Evolutionary conservation across 352 stramenopile species (phyloP), one percentile per base, ranked within the genome.

Genomic region (Peronospora farinosa): DNA sequence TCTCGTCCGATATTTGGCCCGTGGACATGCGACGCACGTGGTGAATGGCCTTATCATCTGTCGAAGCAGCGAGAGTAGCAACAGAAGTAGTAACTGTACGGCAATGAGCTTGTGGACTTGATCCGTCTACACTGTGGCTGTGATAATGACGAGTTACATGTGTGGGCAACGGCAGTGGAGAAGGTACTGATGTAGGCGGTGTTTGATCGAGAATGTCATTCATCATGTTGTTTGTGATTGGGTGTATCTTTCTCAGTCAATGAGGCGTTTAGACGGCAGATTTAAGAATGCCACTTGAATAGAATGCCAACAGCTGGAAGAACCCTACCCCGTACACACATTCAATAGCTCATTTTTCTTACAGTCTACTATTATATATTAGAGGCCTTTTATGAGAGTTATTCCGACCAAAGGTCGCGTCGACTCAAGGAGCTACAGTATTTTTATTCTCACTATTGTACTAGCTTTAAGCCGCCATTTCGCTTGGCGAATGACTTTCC

Each of bases 1-100:
- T 47, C 38, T 88, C 72, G 60, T 88, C 77, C 17, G 76, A 67
- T 63, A 86, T 84, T 46, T 78, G 63, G 36, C 74, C 74, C 0
- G 72, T 88, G 27, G 74, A 81, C 8, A 72, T 59, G 50, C 69
- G 72, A 45, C 74, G 69, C 6, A 67, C 49, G 15, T 66, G 65
- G 12, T 54, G 46, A 40, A 35, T 38, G 21, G 35, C 31, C 19
- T 48, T 52, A 23, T 36, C 44, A 15, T 63, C 37, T 7, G 42
- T 57, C 40, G 15, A 32, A 8, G 51, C 42, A 21, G 51, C 53
- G 9, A 61, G 39, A 3, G 41, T 40, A 27, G 57, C 53, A 31
- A 45, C 43, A 10, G 59, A 50, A 37, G 31, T 63, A 37, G 31
- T 63, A 12, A 54, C 39, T 9, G 43, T 43, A 31, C 23, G 13